Base-by-base conservation (phyloP, 176 grass and related monocot species). In the Saccharum spontaneum region DNA sequence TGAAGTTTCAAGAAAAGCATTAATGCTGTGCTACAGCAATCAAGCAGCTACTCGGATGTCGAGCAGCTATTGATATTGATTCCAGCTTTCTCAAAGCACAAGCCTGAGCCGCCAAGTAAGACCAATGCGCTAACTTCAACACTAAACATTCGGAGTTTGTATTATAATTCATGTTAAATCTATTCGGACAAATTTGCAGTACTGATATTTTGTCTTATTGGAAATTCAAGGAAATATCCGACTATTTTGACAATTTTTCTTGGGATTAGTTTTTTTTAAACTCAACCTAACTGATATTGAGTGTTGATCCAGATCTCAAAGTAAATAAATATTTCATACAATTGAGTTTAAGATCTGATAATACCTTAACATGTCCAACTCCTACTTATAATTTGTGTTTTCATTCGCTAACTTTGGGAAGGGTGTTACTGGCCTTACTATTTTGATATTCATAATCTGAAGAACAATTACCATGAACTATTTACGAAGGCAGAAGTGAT, bases 1-100 rank as follows among this genome's bases (percentile, higher is more conserved):
- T 62, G 87, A 91, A 89, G 73, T 73, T 60, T 89, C 86, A 18
- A 61, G 37, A 63, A 92, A 85, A 78, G 77, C 89, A 67, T 87
- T 98, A 24, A 91, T 95, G 86, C 81, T 94, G 48, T 98, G 96
- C 81, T 98, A 94, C 67, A 98, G 96, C 73, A 98, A 98, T 73
- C 89, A 93, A 72, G 96, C 96, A 71, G 96, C 93, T 90, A 84
- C 87, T 76, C 76, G 93, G 69, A 98, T 98, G 91, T 79, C 78
- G 37, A 84, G 84, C 84, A 80, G 91, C 96, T 49, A 84, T 65
- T 82, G 79, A 70, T 75, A 94, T 98, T 72, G 91, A 98, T 82
- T 78, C 96, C 40, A 79, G 65, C 59, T 98, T 98, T 89, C 69
- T 90, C 77, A 92, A 89, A 83, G 96, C 87, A 69, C 89, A 98